A percentile compares a stretch with the other conserved stretches of the same genome.
phyloP scores from a whole-genome alignment of 495 filamentous ascomycete species.

The Neurospora intermedia region DNA sequence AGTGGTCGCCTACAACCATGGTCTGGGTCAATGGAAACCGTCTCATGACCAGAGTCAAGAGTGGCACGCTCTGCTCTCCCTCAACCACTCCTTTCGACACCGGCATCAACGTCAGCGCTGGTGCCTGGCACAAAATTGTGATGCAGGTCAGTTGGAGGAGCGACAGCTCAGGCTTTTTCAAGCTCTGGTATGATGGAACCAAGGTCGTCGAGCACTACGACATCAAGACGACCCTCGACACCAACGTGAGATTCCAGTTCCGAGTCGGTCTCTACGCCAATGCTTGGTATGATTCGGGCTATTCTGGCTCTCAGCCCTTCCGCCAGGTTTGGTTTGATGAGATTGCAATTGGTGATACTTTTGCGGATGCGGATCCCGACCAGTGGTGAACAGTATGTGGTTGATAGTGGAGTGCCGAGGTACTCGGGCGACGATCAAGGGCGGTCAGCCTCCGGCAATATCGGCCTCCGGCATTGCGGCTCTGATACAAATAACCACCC shows the following conservation, averaged over 20 bases:
- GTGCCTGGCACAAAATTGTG: conserved; percentile 39
- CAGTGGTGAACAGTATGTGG: conserved; percentile 2
- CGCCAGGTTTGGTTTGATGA: conserved; percentile 45
- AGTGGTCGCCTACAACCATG: conserved; percentile 45
- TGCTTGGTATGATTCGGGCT: conserved; percentile 41
- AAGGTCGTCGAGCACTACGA: conserved; percentile 35
- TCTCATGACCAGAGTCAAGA: conserved; percentile 38
- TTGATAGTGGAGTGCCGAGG: not conserved
- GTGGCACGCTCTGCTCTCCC: conserved; percentile 22
- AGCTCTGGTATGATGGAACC: conserved; percentile 40
- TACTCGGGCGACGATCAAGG: not conserved
- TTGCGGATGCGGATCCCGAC: conserved; percentile 34
- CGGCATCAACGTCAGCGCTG: conserved; percentile 31
- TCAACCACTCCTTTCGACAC: conserved; percentile 26
- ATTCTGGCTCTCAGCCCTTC: conserved; percentile 36
- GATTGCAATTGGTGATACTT: conserved; percentile 37
- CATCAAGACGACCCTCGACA: conserved; percentile 36
- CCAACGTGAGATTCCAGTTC: conserved; percentile 39
- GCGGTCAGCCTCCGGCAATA: not conserved
- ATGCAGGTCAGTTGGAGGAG: conserved; percentile 41
- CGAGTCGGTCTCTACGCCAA: conserved; percentile 47
- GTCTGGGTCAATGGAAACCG: conserved; percentile 38
- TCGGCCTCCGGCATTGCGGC: not conserved
- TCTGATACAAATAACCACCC: not conserved
- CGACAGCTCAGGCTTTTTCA: conserved; percentile 36